Base-by-base conservation (phyloP, 2,329 filamentous ascomycete species). In the Cladophialophora bantiana region DNA sequence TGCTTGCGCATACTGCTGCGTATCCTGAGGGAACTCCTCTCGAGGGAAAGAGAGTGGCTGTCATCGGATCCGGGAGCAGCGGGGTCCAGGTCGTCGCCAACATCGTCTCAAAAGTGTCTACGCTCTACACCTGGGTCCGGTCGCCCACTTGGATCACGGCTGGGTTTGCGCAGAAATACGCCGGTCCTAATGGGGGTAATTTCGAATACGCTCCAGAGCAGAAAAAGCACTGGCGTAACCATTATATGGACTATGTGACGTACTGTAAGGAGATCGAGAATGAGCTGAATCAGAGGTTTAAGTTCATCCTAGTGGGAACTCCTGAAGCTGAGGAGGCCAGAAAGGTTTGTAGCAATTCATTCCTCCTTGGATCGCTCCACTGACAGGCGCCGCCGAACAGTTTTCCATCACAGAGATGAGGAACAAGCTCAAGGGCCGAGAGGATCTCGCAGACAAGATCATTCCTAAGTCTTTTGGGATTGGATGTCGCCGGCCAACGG, bases 201-300 rank as follows among this genome's bases (percentile, higher is more conserved):
- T 72, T 71, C 38, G 15, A 64, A 31, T 70, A 60, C 54, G 58
- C 13, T 57, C 62, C 18, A 32, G 59, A 68, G 53, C 68, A 75
- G 57, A 70, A 70, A n/a, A 53, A 65, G 32, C 13, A 36, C 4
- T 68, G 66, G 34, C 40, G 45, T 6, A 55, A 69, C 3, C 40
- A 72, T 4, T 68, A 70, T 3, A 60, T 61, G 1, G 13, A 50
- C 20, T 70, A 59, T 42, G 38, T 82, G 31, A 80, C 81, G 67
- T 83, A 83, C 67, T 78, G 80, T 66, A 83, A 82, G 71, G 77
- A 80, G 62, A 78, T 83, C 60, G 82, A 84, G 66, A 79, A 79
- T 66, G 81, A 83, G 68, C 77, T 86, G 15, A 86, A 85, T 66
- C 79, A 81, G 54, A 78, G 82, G 5, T 86, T 86, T 77, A 82